A percentile compares a stretch with the other conserved stretches of the same genome.
These are phyloP conservation scores for Annulohypoxylon maeteangense DNA, from an alignment of 495 filamentous ascomycete species.

Conservation along the genomic window DNA sequence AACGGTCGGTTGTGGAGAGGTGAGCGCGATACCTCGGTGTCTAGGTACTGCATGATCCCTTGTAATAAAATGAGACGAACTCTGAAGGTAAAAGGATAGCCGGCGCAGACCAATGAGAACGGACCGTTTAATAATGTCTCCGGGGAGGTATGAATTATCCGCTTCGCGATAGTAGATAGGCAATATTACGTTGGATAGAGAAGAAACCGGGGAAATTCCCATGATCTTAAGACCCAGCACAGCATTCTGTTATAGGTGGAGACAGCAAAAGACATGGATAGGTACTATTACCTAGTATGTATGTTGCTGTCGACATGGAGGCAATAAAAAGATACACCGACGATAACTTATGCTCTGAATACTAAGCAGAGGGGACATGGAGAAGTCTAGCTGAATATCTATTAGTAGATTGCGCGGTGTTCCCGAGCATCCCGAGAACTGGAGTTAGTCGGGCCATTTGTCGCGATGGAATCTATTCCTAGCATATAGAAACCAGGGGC, in stretches of 20 bases:
- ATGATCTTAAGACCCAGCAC: slow-evolving; percentile 3
- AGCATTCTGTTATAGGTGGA: slow-evolving; percentile 24
- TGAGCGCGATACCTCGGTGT: slow-evolving; percentile 2
- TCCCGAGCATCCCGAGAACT: slow-evolving; percentile 39
- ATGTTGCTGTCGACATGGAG: not conserved
- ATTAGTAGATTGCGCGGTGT: slow-evolving; percentile 22
- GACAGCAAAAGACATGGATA: slow-evolving; percentile 3
- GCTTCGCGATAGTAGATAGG: slow-evolving; percentile 11
- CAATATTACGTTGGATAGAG: slow-evolving; percentile 8
- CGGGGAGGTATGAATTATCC: not conserved
- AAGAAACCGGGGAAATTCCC: slow-evolving; percentile 9
- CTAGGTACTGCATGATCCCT: slow-evolving; percentile 12
- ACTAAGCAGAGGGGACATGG: not conserved
- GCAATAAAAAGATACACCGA: slow-evolving; percentile 3
- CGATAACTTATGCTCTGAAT: not conserved
- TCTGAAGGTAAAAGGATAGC: not conserved
- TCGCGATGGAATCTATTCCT: slow-evolving; percentile 22
- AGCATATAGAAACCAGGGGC: slow-evolving; percentile 24
- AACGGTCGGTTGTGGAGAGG: slow-evolving; percentile 23
- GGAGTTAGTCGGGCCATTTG: slow-evolving; percentile 32
- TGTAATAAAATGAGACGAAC: not conserved
- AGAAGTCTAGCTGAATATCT: not conserved
- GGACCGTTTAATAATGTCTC: slow-evolving; percentile 16
- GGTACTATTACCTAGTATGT: too few relatives aligned
- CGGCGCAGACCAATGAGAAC: slow-evolving; percentile 18